Base-by-base conservation (phyloP, 768 basidiomycete genomes). In the Boletus reticulatus region DNA sequence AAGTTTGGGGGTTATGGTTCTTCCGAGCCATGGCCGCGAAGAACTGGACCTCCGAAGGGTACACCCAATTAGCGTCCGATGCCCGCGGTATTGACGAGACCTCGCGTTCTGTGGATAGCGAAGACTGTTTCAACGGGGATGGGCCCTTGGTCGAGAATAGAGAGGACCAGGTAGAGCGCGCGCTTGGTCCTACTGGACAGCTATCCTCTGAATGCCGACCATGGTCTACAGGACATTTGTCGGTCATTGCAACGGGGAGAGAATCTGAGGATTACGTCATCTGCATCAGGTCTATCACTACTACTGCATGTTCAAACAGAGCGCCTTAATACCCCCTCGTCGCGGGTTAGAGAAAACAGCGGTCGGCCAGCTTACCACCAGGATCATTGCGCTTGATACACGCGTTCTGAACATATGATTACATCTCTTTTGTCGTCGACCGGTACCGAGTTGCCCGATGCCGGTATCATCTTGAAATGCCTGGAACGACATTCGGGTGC, bases 21-120 rank as follows among this genome's bases (percentile, higher is more conserved):
- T 98, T 98, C 56, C 96, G 85, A 54, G 86, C 83, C 88, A 99
- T 94, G 19, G 97, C 96, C n/a, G 89, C 80, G 72, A 90, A 98
- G 80, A 99, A 99, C 74, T 98, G 96, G n/a, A 89, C 84, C 69
- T 98, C 93, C 19, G 96, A 98, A 22, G 97, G 97, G 73, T 99
- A 99, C 46, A 97, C 90, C 97, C 97, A 99, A 53, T 93, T 88
- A 42, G 79, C 80, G 47, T 84, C 83, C 41, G 78, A 72, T 19
- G 75, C 69, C 64, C 86, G 84, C 17, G 96, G 96, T 68, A 98
- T 98, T 27, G 92, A 90, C 7, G 94, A 97, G 29, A 81, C 78
- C 69, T 92, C 88, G 59, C 96, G 85, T 7, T 91, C 82, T 14
- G 73, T 78, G 3, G 92, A 88, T 48, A 95, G 78, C 19, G 75